Base-by-base conservation (phyloP, 2,329 filamentous ascomycete species). In the Aspergillus sp. region DNA sequence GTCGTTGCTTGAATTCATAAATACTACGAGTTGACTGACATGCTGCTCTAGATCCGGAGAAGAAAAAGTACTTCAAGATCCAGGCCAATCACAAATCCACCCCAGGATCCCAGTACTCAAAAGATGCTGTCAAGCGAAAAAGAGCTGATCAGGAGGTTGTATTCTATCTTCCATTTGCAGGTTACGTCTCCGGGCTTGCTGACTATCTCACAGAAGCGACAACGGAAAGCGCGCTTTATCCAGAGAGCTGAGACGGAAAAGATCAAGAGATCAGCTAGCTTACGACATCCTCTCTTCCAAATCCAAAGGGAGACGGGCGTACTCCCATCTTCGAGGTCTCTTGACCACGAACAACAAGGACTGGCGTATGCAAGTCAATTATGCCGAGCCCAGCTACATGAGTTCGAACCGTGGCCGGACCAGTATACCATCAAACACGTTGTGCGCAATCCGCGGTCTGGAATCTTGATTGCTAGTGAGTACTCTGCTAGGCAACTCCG, bases 51-150 rank as follows among this genome's bases (percentile, higher is more conserved):
- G 77, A 80, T 61, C 66, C 74, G 13, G 81, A 82, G 48, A 90
- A 86, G 73, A 83, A 83, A 43, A 89, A 86, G 65, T 91, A 91
- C 70, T 91, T 91, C 75, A 88, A 86, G 68, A 84, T 91, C 54
- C 85, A 89, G 71, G 68, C 77, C 25, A 80, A 77, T 57, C 77
- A 82, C 63, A 81, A 81, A 17, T 85, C 85, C 0, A 82, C 86
- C 0, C 65, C 77, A 1, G 75, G 73, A 7, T 79, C 83, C 0
- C 75, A 81, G 17, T 90, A 87, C 78, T 86, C 87, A 8, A 76
- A 80, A n/a, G 79, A 85, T 50, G 81, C 82, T 7, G 84, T 89
- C 59, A 88, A 86, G 74, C 81, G 80, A 65, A 85, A 85, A 56
- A 82, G 82, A 62, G 64, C 79, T 3, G 78, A 84, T 34, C 78